phyloP scores from a whole-genome alignment of 345 rosid genomes.

The Brassica incana region DNA sequence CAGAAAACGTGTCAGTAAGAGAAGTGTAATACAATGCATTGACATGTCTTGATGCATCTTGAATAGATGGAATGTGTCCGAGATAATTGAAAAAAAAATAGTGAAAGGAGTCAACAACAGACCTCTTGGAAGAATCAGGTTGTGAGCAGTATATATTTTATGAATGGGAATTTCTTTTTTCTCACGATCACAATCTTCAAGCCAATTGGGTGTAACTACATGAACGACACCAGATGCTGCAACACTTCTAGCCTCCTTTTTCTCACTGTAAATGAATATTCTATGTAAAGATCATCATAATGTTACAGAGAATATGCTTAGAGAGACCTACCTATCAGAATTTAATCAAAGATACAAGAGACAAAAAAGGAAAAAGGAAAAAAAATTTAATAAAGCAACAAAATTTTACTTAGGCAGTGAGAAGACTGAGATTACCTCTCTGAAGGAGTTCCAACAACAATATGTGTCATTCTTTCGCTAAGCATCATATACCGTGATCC shows the following conservation, averaged over 20 bases:
- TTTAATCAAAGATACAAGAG: slow-evolving; percentile 7
- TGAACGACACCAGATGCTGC: slow-evolving; percentile 82
- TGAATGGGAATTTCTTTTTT: slow-evolving; percentile 73
- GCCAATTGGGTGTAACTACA: slow-evolving; percentile 82
- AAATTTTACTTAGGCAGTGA: slow-evolving; percentile 12
- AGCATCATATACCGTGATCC: slow-evolving; percentile 68
- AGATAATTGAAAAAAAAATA: not conserved
- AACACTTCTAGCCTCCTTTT: slow-evolving; percentile 71
- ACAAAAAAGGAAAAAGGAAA: not conserved
- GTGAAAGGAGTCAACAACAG: slow-evolving; percentile 33
- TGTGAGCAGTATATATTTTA: slow-evolving; percentile 62
- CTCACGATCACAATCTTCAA: slow-evolving; percentile 81
- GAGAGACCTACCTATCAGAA: slow-evolving; percentile 13
- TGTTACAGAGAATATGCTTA: slow-evolving; percentile 7
- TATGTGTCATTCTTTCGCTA: slow-evolving; percentile 79
- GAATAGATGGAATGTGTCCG: slow-evolving; percentile 7
- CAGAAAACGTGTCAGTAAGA: slow-evolving; percentile 32
- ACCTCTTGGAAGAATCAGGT: slow-evolving; percentile 87
- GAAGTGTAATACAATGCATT: slow-evolving; percentile 13
- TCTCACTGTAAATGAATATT: slow-evolving; percentile 55
- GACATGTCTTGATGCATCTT: slow-evolving; percentile 19
- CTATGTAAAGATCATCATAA: slow-evolving; percentile 21
- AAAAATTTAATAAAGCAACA: not conserved
- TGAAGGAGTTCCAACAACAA: slow-evolving; percentile 82
- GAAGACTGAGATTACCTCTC: slow-evolving; percentile 65